Percentiles rank a stretch among this genome's conserved stretches.
Conservation (phyloP, 805 yeast species). For the Saccharomycopsis capsularis region DNA sequence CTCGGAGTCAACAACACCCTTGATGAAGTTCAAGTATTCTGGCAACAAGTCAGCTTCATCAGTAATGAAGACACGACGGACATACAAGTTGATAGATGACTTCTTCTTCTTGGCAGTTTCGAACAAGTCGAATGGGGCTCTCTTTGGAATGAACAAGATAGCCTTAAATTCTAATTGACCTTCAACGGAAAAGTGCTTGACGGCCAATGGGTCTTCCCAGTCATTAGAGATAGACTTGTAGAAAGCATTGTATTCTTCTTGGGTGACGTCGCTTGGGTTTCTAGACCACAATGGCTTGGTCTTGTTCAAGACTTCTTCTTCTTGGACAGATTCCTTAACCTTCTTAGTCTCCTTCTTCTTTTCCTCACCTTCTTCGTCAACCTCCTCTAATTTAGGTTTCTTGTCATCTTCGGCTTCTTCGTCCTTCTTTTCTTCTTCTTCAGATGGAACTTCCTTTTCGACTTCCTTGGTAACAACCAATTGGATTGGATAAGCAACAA, state of each 20-base stretch:
- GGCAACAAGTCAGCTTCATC: constrained; percentile 99
- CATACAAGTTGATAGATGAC: constrained; percentile 96
- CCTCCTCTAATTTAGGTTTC: constrained; percentile 72
- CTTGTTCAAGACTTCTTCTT: constrained; percentile 97
- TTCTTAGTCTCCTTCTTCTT: constrained; percentile 76
- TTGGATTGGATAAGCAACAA: constrained; percentile 98
- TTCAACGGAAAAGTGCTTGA: constrained; percentile 98
- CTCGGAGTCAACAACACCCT: constrained; percentile 99
- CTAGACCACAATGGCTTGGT: constrained; percentile 99
- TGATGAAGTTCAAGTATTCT: constrained; percentile 95
- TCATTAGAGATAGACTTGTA: constrained; percentile 99
- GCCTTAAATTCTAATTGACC: constrained; percentile 99
- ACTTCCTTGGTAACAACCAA: constrained; percentile 97
- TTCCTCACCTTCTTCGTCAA: constrained; percentile 63
- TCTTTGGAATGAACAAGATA: constrained; percentile 92
- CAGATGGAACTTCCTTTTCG: constrained; percentile 92
- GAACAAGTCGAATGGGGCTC: constrained; percentile 98
- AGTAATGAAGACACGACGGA: constrained; percentile 98
- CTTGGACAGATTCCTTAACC: constrained; percentile 87
- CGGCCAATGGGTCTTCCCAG: constrained; percentile 99
- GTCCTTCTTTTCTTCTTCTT: constrained; percentile 51
- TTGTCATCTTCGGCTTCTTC: constrained; percentile 51
- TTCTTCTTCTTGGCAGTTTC: constrained; percentile 95
- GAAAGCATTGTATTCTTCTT: constrained; percentile 98
- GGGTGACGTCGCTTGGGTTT: constrained; percentile 94